Evolutionary conservation across 2,329 filamentous ascomycete species (phyloP), one percentile per base, ranked within the genome.

Genomic region (Fusarium nygamai): DNA sequence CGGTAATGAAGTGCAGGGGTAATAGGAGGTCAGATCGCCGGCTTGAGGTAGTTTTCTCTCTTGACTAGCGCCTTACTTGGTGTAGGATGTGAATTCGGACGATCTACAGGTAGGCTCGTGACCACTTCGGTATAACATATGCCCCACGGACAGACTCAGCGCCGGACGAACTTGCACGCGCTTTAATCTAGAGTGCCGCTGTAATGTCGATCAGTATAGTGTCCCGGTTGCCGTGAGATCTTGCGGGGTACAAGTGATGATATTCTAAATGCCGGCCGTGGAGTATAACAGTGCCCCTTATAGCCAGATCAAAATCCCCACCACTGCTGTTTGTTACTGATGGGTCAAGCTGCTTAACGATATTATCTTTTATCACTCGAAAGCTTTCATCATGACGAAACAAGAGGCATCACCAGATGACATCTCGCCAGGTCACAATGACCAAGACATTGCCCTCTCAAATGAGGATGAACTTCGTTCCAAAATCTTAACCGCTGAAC

Each of bases 281-380:
- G 47, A 50, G 47, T 33, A 50, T 50, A 50, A 50, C 22, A 50
- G 3, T 50, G 29, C 16, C 14, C 46, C 29, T 13, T 50, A 50
- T 31, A 13, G 29, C 22, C 22, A 9, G 16, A 19, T 48, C 10
- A 50, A 2, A 50, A 33, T 50, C 47, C 19, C 47, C 16, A 13
- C 29, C 29, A 16, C 16, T 48, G 13, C 14, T 47, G 1, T 47
- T 29, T n/a, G n/a, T n/a, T n/a, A n/a, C n/a, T n/a, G n/a, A n/a
- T n/a, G n/a, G n/a, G n/a, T n/a, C n/a, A n/a, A n/a, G n/a, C n/a
- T n/a, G n/a, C n/a, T n/a, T n/a, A n/a, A n/a, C n/a, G n/a, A n/a
- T n/a, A n/a, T n/a, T 13, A 17, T 33, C 5, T 0, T 9, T 9
- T n/a, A 31, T 7, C 0, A 33, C 22, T 19, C 9, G 3, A n/a